These are phyloP conservation scores for Mitragyna speciosa DNA, from an alignment of 257 asterid genomes.

Conservation along the genomic window DNA sequence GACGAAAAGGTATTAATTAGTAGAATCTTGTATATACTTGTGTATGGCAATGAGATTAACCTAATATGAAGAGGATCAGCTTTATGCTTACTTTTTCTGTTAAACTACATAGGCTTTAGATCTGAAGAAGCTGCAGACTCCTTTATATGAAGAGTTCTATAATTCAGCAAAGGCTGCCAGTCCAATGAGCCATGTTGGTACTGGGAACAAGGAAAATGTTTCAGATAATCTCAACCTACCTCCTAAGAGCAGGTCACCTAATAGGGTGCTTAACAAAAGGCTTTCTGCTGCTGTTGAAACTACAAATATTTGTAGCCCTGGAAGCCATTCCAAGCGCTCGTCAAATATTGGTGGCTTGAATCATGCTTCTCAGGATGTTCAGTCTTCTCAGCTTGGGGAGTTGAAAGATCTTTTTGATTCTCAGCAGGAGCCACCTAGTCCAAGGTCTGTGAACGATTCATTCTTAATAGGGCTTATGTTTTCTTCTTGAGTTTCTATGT, in stretches of 20 bases:
- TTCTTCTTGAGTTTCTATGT: constrained; percentile 10
- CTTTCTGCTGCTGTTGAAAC: constrained; percentile 70
- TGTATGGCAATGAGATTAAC: not conserved
- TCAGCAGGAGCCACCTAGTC: constrained; percentile 64
- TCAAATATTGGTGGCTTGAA: constrained; percentile 61
- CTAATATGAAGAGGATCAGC: not conserved
- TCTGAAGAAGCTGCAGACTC: constrained; percentile 87
- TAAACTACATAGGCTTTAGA: constrained; percentile 67
- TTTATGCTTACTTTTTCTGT: constrained; percentile 15
- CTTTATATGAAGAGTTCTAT: constrained; percentile 81
- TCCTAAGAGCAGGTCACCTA: constrained; percentile 93
- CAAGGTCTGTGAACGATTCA: constrained; percentile 48
- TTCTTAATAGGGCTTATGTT: constrained; percentile 10
- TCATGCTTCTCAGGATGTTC: constrained; percentile 54
- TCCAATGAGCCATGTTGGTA: constrained; percentile 53
- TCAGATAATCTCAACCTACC: constrained; percentile 72
- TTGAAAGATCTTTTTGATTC: constrained; percentile 50
- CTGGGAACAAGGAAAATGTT: constrained; percentile 78
- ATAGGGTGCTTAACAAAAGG: constrained; percentile 57
- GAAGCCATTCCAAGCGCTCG: constrained; percentile 58
- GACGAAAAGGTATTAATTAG: constrained; percentile 71
- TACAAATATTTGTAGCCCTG: constrained; percentile 63
- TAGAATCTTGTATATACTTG: not conserved
- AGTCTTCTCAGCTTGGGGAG: constrained; percentile 32
- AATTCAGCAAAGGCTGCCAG: constrained; percentile 69